Percentiles rank a stretch among this genome's conserved stretches.
Conservation (phyloP, 1,139 yeast genomes). For the Geotrichum fermentans region DNA sequence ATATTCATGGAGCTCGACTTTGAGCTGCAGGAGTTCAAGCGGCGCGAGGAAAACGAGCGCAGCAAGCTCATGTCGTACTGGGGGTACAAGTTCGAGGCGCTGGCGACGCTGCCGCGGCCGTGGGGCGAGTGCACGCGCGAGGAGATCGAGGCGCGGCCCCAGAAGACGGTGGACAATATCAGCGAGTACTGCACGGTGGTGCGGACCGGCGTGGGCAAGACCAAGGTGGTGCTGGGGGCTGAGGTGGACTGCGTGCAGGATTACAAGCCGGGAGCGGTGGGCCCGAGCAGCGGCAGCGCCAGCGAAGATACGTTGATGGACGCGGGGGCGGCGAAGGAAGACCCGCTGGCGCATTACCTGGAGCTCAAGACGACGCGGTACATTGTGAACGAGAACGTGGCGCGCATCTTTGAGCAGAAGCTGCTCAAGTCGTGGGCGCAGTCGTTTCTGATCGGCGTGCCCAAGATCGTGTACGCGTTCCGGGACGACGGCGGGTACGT, state of each 20-base stretch:
- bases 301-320: neutral
- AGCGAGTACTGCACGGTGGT: slow-evolving; percentile 78
- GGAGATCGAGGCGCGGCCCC: slow-evolving; percentile 60
- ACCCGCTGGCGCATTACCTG: slow-evolving; percentile 54
- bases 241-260: slow-evolving; percentile 91
- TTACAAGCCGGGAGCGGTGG: slow-evolving; percentile 53
- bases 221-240: slow-evolving; percentile 70
- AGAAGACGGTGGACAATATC: slow-evolving; percentile 54
- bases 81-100: slow-evolving; percentile 73
- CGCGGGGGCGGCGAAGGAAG: slow-evolving; percentile 21
- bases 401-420: slow-evolving; percentile 63
- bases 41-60: slow-evolving; percentile 25
- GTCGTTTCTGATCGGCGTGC: slow-evolving; percentile 79
- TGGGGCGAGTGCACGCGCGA: slow-evolving; percentile 65
- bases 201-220: slow-evolving; percentile 74
- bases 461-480: slow-evolving; percentile 76
- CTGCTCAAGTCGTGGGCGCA: slow-evolving; percentile 87
- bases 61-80: slow-evolving; percentile 38
- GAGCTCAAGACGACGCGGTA: slow-evolving; percentile 73
- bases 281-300: slow-evolving; percentile 9
- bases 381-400: slow-evolving; percentile 50
- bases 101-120: slow-evolving; percentile 72
- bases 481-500: slow-evolving; percentile 67
- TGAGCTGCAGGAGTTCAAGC: slow-evolving; percentile 28
- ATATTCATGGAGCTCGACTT: slow-evolving; percentile 69